Conservation (phyloP, 1,139 yeast species). For the Yamadazyma sp. region DNA sequence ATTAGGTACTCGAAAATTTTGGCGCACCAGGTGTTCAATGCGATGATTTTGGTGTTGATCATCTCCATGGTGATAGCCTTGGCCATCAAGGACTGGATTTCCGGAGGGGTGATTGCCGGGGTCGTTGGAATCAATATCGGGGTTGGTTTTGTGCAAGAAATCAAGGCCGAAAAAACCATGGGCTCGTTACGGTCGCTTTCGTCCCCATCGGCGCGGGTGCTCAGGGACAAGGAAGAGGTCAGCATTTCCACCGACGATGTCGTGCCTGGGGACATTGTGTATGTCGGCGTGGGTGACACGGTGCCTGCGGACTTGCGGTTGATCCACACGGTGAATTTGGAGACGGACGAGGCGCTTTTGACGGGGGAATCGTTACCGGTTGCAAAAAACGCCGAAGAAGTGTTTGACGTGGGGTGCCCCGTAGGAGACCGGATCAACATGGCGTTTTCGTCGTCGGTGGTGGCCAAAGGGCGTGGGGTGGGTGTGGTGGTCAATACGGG, state of each 20-base stretch:
- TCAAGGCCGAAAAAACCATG: constrained; percentile 79
- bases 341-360: constrained; percentile 76
- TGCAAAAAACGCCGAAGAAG: constrained; percentile 46
- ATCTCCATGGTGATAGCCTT: constrained; percentile 76
- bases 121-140: constrained; percentile 66
- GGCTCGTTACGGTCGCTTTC: constrained; percentile 67
- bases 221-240: constrained; percentile 60
- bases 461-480: constrained; percentile 73
- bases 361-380: constrained; percentile 85
- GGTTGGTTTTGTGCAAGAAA: constrained; percentile 72
- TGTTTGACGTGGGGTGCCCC: constrained; percentile 40
- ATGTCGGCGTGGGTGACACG: constrained; percentile 72
- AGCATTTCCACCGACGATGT: constrained; percentile 65
- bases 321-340: constrained; percentile 62
- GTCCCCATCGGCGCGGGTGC: constrained; percentile 71
- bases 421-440: constrained; percentile 77
- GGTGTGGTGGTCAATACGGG: constrained; percentile 72
- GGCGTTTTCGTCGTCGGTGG: constrained; percentile 71
- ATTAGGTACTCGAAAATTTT: constrained; percentile 58
- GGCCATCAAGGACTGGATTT: constrained; percentile 76
- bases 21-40: constrained; percentile 72
- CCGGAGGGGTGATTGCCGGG: constrained; percentile 79
- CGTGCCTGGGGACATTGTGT: constrained; percentile 76
- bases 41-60: constrained; percentile 74
- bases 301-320: constrained; percentile 76